Evolutionary conservation across 2,329 filamentous ascomycete species (phyloP).

Genomic region (Apiospora rasikravindrae): DNA sequence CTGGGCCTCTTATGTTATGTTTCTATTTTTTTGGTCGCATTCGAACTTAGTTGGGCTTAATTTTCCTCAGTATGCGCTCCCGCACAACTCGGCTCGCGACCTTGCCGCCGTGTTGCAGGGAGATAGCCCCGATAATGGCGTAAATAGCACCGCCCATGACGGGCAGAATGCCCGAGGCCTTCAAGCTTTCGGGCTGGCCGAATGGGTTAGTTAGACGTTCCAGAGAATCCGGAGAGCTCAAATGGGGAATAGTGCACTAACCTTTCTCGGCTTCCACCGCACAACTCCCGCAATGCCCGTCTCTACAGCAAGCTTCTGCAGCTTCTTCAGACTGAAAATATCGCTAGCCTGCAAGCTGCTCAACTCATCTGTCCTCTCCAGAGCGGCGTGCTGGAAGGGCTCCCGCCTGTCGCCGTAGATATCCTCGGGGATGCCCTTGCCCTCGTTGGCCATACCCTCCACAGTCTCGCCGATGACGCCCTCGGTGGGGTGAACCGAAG

Average conservation of each 20-base stretch:
- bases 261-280: slow-evolving; percentile 86
- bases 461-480: not conserved
- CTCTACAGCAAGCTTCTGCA: slow-evolving; percentile 70
- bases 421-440: slow-evolving; percentile 64
- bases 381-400: slow-evolving; percentile 72
- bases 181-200: slow-evolving; percentile 66
- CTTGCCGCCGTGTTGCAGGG: slow-evolving; percentile 84
- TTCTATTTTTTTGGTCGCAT: not conserved
- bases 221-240: not conserved
- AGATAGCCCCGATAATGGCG: slow-evolving; percentile 85
- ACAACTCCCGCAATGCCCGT: slow-evolving; percentile 77
- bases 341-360: slow-evolving; percentile 62
- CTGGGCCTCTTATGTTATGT: not conserved
- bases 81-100: slow-evolving; percentile 76
- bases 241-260: slow-evolving; percentile 48
- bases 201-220: not conserved
- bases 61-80: slow-evolving; percentile 71
- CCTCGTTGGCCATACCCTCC: not conserved
- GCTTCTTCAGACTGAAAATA: slow-evolving; percentile 66
- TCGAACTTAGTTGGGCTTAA: slow-evolving; percentile 29
- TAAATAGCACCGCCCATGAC: slow-evolving; percentile 81
- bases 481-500: not conserved
- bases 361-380: slow-evolving; percentile 78
- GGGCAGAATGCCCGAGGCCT: slow-evolving; percentile 73
- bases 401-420: slow-evolving; percentile 60